Conservation (phyloP, 2,329 filamentous ascomycete species). For the Aspergillus pseudoviridinutans region DNA sequence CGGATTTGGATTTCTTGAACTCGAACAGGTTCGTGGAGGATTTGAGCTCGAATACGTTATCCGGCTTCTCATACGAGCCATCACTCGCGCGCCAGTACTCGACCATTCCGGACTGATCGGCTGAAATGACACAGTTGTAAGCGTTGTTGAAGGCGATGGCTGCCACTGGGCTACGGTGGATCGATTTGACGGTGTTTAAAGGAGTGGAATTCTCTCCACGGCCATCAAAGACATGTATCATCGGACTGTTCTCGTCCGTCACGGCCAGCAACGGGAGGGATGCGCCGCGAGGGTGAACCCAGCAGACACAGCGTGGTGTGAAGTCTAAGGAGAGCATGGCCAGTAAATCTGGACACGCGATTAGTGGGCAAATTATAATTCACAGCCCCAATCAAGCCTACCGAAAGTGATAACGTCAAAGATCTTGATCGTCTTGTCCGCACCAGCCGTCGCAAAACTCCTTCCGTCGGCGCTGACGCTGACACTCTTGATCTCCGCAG, state of each 20-base stretch:
- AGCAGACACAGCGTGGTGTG: conserved; percentile 76
- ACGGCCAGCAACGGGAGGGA: conserved; percentile 82
- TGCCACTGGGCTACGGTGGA: conserved; percentile 79
- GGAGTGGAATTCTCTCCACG: conserved; percentile 74
- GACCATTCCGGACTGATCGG: conserved; percentile 86
- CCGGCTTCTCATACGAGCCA: conserved; percentile 80
- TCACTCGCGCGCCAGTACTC: conserved; percentile 85
- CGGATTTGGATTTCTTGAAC: conserved; percentile 91
- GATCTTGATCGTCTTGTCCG: conserved; percentile 46
- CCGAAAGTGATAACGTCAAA: conserved; percentile 75
- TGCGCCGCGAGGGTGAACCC: conserved; percentile 85
- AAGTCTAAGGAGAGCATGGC: conserved; percentile 76
- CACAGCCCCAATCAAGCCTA: conserved; percentile 21
- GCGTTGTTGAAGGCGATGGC: conserved; percentile 85
- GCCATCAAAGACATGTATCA: conserved; percentile 83
- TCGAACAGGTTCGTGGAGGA: conserved; percentile 92
- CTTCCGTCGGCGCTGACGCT: conserved; percentile 85
- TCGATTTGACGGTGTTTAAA: conserved; percentile 68
- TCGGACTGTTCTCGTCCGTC: conserved; percentile 67
- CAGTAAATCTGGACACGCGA: conserved; percentile 59
- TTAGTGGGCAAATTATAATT: conserved; percentile 5
- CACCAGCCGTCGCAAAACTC: conserved; percentile 85
- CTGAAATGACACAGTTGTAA: conserved; percentile 87
- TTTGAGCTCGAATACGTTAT: conserved; percentile 88
- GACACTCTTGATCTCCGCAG: conserved; percentile 76